Base-by-base conservation (phyloP, 352 stramenopile species). In the Phytophthora aleatoria region DNA sequence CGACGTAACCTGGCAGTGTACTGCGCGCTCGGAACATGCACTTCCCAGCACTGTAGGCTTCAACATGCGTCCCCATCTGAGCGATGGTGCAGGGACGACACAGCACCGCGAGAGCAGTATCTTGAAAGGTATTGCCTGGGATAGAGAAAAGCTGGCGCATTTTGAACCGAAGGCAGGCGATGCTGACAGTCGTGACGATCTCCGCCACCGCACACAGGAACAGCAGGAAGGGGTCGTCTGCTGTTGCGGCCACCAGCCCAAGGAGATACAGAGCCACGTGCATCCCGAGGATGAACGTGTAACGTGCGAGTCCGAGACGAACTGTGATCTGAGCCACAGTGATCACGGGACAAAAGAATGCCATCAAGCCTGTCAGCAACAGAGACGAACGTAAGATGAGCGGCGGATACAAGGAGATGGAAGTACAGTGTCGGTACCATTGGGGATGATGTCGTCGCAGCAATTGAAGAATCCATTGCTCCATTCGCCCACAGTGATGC, bases 91-190 rank as follows among this genome's bases (percentile, higher is more conserved):
- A 87, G 13, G 63, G 79, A n/a, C 74, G 67, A 61, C 76, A 84
- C 1, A 77, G 24, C 15, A 81, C 65, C n/a, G 70, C 67, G 36
- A 64, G 50, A 15, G 71, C 24, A 5, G 64, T 41, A 47, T 87
- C 79, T 43, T 79, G 50, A 3, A 74, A n/a, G 38, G 61, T 55
- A 5, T 54, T 67, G 9, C 79, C 79, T 1, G 71, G 76, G 53
- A 87, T 85, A 28, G 67, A 69, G 50, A 87, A 86, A 24, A 86
- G 58, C 16, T 57, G 35, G 44, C 81, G 79, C 49, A 90, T 65
- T 31, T 68, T 69, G 49, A 67, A 65, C 31, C 79, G 77, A n/a
- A 87, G 53, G 13, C 71, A 56, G 1, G 39, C 33, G 51, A 67
- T 59, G 33, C 44, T 64, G 28, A 30, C 12, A 6, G 57, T 69